Evolutionary conservation across 2,329 filamentous ascomycete species (phyloP), one percentile per base, ranked within the genome.

Genomic region (Paecilomyces formosus): DNA sequence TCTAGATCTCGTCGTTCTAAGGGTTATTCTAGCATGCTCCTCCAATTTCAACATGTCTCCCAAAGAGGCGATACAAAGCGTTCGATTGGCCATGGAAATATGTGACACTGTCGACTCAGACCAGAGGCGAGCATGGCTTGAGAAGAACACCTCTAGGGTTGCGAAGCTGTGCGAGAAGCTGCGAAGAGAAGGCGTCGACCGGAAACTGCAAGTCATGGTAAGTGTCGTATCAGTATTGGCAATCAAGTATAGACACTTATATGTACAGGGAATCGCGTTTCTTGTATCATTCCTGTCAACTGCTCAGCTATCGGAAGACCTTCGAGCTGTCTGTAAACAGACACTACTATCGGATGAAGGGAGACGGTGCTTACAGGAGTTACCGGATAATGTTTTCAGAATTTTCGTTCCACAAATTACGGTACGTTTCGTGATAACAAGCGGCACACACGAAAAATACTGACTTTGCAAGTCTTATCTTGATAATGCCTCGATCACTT

Each of bases 1-100:
- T 0, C 62, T 78, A 13, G 74, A 77, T 57, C 62, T 77, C 30
- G 72, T 75, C 13, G 67, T 76, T n/a, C 60, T 77, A 54, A 69
- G 72, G 11, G 73, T 71, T 9, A 73, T 76, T 9, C 67, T 77
- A 49, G 70, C 70, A 28, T 75, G 73, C 56, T 78, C 74, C n/a
- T 68, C 70, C 11, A 73, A 65, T 52, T 72, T 66, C 52, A 69
- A 63, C 50, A 54, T 74, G 13, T 64, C 66, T 7, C 51, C 63
- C 0, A 50, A 62, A 0, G 65, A 74, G 24, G 67, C 70, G 8
- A 63, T 68, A 12, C 66, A 76, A 56, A 72, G 74, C 31, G 68
- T 78, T 49, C 63, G 66, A 6, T 61, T 77, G 15, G 73, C 73
- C 0, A 70, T 71, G 35, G 67, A 66, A 2, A 73, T 76, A 35